phyloP scores from a whole-genome alignment of 148 eudicot species.

The Polygonum maritimum region DNA sequence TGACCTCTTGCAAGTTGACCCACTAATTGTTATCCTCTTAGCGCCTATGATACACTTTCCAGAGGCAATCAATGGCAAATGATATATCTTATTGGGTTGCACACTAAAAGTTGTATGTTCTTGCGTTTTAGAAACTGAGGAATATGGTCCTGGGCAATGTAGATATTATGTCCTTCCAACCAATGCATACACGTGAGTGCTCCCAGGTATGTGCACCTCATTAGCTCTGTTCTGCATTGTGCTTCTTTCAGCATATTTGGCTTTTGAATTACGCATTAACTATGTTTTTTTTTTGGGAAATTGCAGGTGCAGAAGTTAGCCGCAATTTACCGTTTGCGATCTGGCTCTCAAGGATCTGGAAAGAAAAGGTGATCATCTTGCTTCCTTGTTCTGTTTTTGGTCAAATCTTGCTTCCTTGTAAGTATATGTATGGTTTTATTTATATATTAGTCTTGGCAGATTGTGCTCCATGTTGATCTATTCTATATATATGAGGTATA shows the following conservation, averaged over 20 bases:
- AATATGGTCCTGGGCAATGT: constrained; percentile 53
- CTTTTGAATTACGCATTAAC: background rate
- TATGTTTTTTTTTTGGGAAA: background rate
- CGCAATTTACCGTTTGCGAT: constrained; percentile 62
- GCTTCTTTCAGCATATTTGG: background rate
- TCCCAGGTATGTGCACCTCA: constrained; percentile 47
- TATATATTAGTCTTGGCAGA: background rate
- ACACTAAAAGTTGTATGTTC: constrained; percentile 9
- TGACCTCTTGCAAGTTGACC: background rate
- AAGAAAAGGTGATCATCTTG: constrained; percentile 57
- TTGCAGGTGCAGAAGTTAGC: constrained; percentile 77
- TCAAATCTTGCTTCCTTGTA: background rate
- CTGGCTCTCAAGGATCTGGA: constrained; percentile 69
- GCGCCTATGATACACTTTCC: background rate
- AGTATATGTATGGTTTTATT: background rate
- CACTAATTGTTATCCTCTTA: background rate
- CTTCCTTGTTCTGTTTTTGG: background rate
- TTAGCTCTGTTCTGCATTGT: background rate
- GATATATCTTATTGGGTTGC: background rate
- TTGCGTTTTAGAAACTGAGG: constrained; percentile 56
- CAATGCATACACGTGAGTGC: constrained; percentile 81
- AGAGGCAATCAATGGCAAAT: background rate
- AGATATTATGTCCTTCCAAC: constrained; percentile 61
- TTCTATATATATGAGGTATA: background rate
- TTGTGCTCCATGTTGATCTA: background rate